Conservation (phyloP, 345 rosid species). For the Hevea brasiliensis region DNA sequence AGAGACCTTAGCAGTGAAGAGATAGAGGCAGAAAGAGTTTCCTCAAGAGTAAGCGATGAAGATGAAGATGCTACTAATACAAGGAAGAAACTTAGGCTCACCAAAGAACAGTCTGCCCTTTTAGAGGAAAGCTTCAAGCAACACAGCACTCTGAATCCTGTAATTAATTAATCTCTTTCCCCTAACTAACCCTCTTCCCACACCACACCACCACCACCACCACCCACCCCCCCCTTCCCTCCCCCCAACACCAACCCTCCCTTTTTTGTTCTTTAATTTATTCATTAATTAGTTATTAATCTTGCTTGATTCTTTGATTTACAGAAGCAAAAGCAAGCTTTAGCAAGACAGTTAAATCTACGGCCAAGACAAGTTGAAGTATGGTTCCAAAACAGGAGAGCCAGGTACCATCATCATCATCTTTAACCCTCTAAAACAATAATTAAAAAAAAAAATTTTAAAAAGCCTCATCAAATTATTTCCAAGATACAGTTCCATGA, state of each 20-base stretch:
- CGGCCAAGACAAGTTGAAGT: conserved; percentile 94
- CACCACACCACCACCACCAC: too few species aligned
- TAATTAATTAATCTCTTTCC: conserved; percentile 16
- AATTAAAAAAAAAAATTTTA: too few species aligned
- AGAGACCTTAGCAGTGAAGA: conserved; percentile 55
- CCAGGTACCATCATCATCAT: conserved; percentile 48
- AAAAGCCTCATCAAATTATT: background rate
- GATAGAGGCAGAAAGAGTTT: conserved; percentile 23
- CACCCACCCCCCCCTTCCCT: too few species aligned
- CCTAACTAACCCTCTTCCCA: too few species aligned
- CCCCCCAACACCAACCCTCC: too few species aligned
- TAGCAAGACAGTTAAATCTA: conserved; percentile 84
- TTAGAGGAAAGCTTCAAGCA: conserved; percentile 55
- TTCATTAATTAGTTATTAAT: too few species aligned
- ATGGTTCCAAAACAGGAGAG: conserved; percentile 99
- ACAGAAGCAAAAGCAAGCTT: conserved; percentile 66
- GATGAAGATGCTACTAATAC: conserved; percentile 54
- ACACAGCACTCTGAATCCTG: conserved; percentile 60
- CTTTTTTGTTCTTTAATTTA: background rate
- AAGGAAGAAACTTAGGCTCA: conserved; percentile 59
- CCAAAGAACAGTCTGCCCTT: conserved; percentile 48
- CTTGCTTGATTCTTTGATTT: background rate
- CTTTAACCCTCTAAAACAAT: background rate
- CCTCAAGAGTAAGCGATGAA: conserved; percentile 29
- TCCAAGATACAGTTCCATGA: background rate